phyloP scores from a whole-genome alignment of 1,284 basidiomycete species.

The Ceratobasidium sp. region DNA sequence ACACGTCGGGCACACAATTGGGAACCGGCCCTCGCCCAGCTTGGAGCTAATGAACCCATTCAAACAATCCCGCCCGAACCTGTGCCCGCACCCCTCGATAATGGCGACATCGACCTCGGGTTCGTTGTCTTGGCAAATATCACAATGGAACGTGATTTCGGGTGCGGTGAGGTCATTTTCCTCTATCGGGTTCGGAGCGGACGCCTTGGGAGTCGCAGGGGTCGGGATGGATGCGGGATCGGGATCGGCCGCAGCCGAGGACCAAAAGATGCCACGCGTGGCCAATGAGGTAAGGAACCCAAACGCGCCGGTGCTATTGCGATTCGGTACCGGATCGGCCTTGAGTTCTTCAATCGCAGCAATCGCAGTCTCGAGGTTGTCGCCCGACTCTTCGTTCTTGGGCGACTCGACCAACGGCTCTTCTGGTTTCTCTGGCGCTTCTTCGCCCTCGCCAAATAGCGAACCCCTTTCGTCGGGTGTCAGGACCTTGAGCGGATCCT shows the following conservation, averaged over 20 bases:
- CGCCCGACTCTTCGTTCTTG: neutral
- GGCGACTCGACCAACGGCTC: constrained; percentile 56
- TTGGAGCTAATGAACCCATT: constrained; percentile 54
- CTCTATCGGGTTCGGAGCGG: neutral
- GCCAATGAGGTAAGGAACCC: constrained; percentile 5
- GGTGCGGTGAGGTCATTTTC: constrained; percentile 1
- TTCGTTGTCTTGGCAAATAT: constrained; percentile 62
- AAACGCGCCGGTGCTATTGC: constrained; percentile 17
- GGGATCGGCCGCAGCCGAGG: neutral
- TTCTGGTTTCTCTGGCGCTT: neutral
- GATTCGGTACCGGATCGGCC: neutral
- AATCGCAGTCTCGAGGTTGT: neutral
- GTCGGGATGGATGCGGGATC: constrained; percentile 5
- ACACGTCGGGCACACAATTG: constrained; percentile 67
- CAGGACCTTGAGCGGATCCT: constrained; percentile 8
- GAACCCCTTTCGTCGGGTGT: constrained; percentile 7
- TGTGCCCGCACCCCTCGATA: constrained; percentile 58
- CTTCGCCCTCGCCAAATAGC: constrained; percentile 13
- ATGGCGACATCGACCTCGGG: constrained; percentile 56
- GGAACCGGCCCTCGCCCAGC: constrained; percentile 61
- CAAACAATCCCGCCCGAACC: constrained; percentile 63
- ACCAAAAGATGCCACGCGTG: constrained; percentile 8
- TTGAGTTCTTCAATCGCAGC: neutral
- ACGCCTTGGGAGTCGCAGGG: constrained; percentile 4
- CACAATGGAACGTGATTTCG: constrained; percentile 57